phyloP scores from a whole-genome alignment of 495 filamentous ascomycete genomes.

The Penicillium paxilli region DNA sequence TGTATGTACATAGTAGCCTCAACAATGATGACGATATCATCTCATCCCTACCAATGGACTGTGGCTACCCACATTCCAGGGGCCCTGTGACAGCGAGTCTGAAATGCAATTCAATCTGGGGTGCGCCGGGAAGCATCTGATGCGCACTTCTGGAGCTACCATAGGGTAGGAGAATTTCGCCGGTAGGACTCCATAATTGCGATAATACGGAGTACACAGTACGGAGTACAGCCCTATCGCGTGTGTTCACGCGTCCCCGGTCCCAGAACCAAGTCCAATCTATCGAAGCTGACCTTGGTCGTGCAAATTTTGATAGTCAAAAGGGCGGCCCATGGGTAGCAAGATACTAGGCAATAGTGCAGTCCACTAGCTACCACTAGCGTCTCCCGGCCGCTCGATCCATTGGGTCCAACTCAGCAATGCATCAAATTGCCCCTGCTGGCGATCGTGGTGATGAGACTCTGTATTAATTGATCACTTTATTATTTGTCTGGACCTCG shows the following conservation, averaged over 20 bases:
- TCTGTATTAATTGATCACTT: no score
- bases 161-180: no score
- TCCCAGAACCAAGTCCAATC: no score
- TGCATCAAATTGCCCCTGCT: neutral
- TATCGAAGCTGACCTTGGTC: neutral
- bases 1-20: neutral
- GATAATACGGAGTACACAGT: neutral
- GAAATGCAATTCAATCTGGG: conserved; percentile 1
- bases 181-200: no score
- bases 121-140: neutral
- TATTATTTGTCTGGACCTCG: no score
- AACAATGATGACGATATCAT: neutral
- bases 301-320: neutral
- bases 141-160: neutral
- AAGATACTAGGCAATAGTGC: conserved; percentile 19
- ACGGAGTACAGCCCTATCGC: neutral
- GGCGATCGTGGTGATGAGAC: conserved; percentile 3
- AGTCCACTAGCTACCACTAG: conserved; percentile 19
- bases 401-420: conserved; percentile 14
- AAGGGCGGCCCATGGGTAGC: conserved; percentile 12
- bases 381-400: conserved; percentile 9
- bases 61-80: neutral
- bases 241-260: neutral
- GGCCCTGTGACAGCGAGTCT: neutral
- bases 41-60: neutral